Conservation (phyloP, 106 monocot genomes). For the Platanthera guangdongensis region DNA sequence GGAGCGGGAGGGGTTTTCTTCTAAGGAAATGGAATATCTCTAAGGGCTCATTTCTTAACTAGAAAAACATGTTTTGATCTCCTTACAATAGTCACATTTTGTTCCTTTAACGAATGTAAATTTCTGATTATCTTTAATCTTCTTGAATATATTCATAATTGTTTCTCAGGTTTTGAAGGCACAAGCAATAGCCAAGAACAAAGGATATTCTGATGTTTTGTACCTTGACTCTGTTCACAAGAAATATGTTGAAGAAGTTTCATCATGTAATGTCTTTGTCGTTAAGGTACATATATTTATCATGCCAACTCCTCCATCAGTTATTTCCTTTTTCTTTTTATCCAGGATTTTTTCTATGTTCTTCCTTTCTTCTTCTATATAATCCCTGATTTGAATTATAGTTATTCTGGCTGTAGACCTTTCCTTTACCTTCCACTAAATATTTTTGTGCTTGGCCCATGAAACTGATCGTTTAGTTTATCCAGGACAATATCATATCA, state of each 20-base stretch:
- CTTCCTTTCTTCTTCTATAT: no score
- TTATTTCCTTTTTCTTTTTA: background rate
- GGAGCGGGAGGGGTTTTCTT: background rate
- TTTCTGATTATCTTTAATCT: background rate
- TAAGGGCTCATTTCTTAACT: background rate
- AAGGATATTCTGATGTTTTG: conserved; percentile 84
- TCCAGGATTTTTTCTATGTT: no score
- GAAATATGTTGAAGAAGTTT: conserved; percentile 82
- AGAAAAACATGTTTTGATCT: background rate
- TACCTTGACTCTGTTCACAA: conserved; percentile 81
- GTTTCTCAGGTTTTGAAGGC: conserved; percentile 64
- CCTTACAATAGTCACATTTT: background rate
- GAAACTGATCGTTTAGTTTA: background rate
- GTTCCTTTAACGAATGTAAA: background rate
- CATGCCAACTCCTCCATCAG: background rate
- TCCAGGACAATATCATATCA: conserved; percentile 17
- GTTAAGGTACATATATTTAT: conserved; percentile 48
- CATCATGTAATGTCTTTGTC: conserved; percentile 86
- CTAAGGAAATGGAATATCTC: background rate
- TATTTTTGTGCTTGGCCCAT: background rate
- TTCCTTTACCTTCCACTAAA: background rate
- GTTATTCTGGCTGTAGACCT: no score
- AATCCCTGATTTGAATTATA: no score
- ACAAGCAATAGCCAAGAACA: conserved; percentile 62
- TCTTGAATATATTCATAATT: background rate